phyloP scores from a whole-genome alignment of 1,284 basidiomycete genomes.

The Cystobasidium pallidum region DNA sequence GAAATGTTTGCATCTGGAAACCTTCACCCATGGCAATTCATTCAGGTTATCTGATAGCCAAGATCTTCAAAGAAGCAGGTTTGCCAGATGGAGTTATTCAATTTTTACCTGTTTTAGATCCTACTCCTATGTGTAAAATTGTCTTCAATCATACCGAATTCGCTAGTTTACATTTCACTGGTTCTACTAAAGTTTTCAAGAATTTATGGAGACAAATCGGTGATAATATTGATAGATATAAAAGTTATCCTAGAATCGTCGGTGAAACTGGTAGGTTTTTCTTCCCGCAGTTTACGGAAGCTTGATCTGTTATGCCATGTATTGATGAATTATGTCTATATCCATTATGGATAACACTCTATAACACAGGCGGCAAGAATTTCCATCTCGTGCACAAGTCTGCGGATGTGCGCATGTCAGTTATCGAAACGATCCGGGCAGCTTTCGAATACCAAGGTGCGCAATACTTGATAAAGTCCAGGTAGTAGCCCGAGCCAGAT shows the following conservation, averaged over 20 bases:
- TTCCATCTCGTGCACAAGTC: conserved; percentile 91
- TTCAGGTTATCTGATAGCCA: conserved; percentile 89
- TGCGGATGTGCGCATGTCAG: conserved; percentile 85
- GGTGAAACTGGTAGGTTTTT: conserved; percentile 70
- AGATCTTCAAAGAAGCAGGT: conserved; percentile 92
- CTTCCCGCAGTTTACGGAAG: too few species aligned
- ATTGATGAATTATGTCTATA: conserved; percentile 8
- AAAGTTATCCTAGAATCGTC: conserved; percentile 88
- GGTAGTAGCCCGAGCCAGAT: too few species aligned
- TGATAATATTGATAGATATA: conserved; percentile 81
- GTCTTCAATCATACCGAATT: conserved; percentile 73
- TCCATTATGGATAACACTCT: not conserved
- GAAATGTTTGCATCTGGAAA: conserved; percentile 97
- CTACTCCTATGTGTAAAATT: conserved; percentile 64
- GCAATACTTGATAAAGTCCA: too few species aligned
- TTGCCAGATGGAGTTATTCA: conserved; percentile 94
- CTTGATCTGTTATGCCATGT: too few species aligned
- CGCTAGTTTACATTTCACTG: conserved; percentile 93
- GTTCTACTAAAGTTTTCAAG: conserved; percentile 91
- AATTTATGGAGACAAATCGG: conserved; percentile 96
- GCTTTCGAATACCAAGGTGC: conserved; percentile 95
- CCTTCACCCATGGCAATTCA: conserved; percentile 94
- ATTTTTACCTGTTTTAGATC: conserved; percentile 65
- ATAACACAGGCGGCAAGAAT: conserved; percentile 81
- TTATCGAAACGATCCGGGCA: conserved; percentile 81